Evolutionary conservation across 176 grass and related monocot genomes (phyloP).

Genomic region (Hyparrhenia diplandra): DNA sequence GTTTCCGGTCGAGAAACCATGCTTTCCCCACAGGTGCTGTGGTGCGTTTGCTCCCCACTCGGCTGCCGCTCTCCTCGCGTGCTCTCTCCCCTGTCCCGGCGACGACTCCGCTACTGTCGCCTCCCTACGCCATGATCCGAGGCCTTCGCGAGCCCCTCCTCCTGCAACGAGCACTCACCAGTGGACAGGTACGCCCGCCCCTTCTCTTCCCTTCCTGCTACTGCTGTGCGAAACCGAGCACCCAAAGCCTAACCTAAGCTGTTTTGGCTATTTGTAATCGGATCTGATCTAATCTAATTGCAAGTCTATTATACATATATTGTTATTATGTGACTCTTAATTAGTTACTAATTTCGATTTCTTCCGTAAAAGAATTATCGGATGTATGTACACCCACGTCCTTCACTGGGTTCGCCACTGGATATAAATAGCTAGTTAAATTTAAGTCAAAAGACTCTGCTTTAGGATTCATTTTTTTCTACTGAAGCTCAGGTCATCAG

Average conservation of each 20-base stretch:
- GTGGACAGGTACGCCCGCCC: not conserved
- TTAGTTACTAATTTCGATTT: not conserved
- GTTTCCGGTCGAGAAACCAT: no score
- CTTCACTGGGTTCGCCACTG: not conserved
- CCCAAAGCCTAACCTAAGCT: not conserved
- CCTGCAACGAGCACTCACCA: not conserved
- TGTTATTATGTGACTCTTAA: not conserved
- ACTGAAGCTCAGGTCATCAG: not conserved
- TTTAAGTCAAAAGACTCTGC: not conserved
- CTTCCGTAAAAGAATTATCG: not conserved
- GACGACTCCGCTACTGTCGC: not conserved
- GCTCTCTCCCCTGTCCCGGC: no score
- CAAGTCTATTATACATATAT: not conserved
- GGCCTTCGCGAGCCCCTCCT: not conserved
- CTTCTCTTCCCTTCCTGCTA: not conserved
- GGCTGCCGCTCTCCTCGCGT: not conserved
- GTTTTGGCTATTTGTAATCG: not conserved
- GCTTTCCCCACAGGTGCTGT: no score
- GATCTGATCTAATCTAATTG: not conserved
- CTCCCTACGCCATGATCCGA: not conserved
- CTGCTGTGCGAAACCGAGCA: not conserved
- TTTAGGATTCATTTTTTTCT: conserved; percentile 18
- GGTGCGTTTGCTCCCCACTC: not conserved
- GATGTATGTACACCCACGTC: not conserved
- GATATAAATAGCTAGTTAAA: not conserved